These are phyloP conservation scores for Cytospora piceicola DNA, from an alignment of 2,329 filamentous ascomycete species.

Conservation along the genomic window DNA sequence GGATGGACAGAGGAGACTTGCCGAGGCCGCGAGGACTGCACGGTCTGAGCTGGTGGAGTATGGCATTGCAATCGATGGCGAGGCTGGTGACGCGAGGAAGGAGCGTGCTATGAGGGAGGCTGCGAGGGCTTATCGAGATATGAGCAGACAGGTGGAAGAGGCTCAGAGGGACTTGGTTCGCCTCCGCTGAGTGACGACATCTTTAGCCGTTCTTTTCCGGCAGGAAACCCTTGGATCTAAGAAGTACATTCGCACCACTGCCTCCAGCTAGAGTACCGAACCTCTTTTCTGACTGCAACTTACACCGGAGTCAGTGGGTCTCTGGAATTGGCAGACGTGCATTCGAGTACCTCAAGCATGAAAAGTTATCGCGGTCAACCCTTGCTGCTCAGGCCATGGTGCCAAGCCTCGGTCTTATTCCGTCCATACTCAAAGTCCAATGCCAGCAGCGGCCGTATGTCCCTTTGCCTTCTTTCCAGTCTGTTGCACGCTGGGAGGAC, in stretches of 20 bases:
- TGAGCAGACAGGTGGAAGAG: conserved; percentile 54
- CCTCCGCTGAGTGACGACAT: conserved; percentile 11
- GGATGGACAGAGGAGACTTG: conserved; percentile 51
- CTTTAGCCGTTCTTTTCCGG: not conserved
- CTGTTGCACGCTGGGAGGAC: not conserved
- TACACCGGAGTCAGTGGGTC: not conserved
- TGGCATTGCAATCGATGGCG: conserved; percentile 45
- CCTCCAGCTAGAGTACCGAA: not conserved
- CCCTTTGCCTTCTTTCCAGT: not conserved
- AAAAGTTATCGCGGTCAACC: not conserved
- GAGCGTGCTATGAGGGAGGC: conserved; percentile 58
- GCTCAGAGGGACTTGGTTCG: conserved; percentile 50
- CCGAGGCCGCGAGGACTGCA: conserved; percentile 48
- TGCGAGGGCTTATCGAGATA: conserved; percentile 54
- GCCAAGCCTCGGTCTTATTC: not conserved
- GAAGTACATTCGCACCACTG: not conserved
- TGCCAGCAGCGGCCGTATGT: not conserved
- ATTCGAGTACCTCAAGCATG: not conserved
- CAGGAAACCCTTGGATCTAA: not conserved
- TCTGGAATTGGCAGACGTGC: not conserved
- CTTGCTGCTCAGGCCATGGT: not conserved
- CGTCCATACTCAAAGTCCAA: not conserved
- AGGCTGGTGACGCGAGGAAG: conserved; percentile 41
- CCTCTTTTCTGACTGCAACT: not conserved
- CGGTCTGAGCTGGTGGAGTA: conserved; percentile 53